Evolutionary conservation across 148 eudicot genomes (phyloP), one percentile per base, ranked within the genome.

Genomic region (Agrostemma githago): DNA sequence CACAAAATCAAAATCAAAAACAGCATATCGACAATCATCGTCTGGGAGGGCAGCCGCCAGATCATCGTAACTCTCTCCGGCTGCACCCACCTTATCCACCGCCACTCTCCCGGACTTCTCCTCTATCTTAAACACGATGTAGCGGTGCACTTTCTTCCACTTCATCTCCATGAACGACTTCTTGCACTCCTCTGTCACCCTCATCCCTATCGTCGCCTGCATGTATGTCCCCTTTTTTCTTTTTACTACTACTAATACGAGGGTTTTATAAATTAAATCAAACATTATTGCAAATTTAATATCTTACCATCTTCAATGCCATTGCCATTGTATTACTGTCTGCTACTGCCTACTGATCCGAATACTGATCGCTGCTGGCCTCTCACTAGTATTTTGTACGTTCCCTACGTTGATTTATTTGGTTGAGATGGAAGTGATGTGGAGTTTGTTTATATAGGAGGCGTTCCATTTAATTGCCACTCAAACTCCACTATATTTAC

Each of bases 151-250:
- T 46, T 91, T 93, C 88, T 93, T 93, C 97, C 98, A 93, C 62
- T 93, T 93, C 98, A 93, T 93, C 82, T 88, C 97, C 98, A 93
- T 91, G 89, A 89, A 93, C 9, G 98, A 93, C 51, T 76, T 90
- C 86, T 90, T 93, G 83, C 98, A 93, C 69, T 93, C 98, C n/a
- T 93, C 98, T 16, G 94, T 80, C 56, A 93, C 88, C 77, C 88
- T 78, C 93, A 93, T 87, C 37, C 98, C 98, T 15, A 85, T 78
- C 19, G 92, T 89, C 72, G 98, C 98, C 98, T 93, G 68, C 34
- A 26, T 26, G 34, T 26, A 26, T 26, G 34, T 26, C 34, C 0
- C 12, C 2, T 5, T 37, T 58, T 17, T n/a, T n/a, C 8, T 2
- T 5, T 9, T 20, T 17, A 4, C 34, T 26, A 26, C 34, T 26